A percentile compares a stretch with the other conserved stretches of the same genome.
phyloP scores from a whole-genome alignment of 2,329 filamentous ascomycete species.

The Colletotrichum sp. region DNA sequence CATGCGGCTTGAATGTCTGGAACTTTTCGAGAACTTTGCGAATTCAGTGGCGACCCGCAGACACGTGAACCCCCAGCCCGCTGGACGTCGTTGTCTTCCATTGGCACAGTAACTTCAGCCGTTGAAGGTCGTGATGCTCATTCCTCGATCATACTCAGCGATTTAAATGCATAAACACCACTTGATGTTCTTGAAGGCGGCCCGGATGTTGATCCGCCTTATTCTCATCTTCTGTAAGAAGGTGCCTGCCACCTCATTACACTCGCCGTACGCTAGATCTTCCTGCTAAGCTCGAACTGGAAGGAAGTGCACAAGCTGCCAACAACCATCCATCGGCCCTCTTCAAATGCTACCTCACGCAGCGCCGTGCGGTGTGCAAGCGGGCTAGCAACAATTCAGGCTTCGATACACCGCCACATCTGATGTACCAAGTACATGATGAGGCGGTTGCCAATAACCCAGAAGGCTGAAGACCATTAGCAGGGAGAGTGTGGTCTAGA shows the following conservation, averaged over 20 bases:
- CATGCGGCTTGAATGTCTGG: background rate
- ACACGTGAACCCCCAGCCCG: background rate
- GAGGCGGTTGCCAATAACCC: background rate
- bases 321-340: background rate
- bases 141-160: background rate
- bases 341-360: background rate
- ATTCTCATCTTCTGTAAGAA: background rate
- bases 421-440: background rate
- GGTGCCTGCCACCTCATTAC: background rate
- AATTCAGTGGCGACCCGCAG: background rate
- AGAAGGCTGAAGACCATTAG: background rate
- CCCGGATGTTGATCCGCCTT: background rate
- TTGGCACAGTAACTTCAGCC: background rate
- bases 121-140: background rate
- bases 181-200: background rate
- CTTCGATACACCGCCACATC: background rate
- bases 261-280: background rate
- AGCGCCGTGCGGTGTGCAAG: background rate
- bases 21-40: background rate
- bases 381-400: background rate
- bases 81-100: background rate
- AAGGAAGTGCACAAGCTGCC: background rate
- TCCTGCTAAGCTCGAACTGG: background rate
- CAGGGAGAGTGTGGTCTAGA: background rate
- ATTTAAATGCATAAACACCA: background rate